A percentile compares a stretch with the other conserved stretches of the same genome.
These are phyloP conservation scores for Trichoderma sp. DNA, from an alignment of 2,329 filamentous ascomycete genomes.

Conservation along the genomic window DNA sequence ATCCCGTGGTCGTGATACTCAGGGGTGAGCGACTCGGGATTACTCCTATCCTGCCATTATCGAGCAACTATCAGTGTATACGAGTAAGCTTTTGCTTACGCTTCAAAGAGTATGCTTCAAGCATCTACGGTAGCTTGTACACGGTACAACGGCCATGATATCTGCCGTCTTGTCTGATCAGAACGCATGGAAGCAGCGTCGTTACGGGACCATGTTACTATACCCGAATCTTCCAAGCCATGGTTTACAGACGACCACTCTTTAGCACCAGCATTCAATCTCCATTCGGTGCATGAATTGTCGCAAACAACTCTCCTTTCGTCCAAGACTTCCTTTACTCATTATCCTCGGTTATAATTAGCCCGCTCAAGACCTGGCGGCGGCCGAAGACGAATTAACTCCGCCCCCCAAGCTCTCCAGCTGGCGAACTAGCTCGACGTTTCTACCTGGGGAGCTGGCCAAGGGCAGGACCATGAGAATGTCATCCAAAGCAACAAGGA, in stretches of 20 bases:
- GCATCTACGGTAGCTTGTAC: not conserved
- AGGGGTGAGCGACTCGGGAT: not conserved
- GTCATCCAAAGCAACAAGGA: not conserved
- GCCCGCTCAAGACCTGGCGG: not conserved
- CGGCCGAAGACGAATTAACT: not conserved
- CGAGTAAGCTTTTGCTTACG: not conserved
- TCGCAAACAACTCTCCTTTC: not conserved
- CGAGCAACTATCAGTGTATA: not conserved
- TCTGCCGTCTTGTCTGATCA: not conserved
- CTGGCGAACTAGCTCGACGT: not conserved
- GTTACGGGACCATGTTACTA: not conserved
- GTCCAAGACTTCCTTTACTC: not conserved
- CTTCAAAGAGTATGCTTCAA: not conserved
- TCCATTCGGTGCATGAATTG: not conserved
- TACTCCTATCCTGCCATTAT: not conserved
- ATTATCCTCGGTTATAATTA: not conserved
- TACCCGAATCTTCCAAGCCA: not conserved
- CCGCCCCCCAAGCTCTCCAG: not conserved
- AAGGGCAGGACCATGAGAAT: not conserved
- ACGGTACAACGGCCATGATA: not conserved
- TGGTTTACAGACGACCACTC: not conserved
- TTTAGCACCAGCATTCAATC: too few relatives aligned
- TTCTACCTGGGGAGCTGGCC: not conserved
- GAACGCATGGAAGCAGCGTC: not conserved
- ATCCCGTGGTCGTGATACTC: not conserved